These are phyloP conservation scores for Alternaria consortialis DNA, from an alignment of 2,329 filamentous ascomycete genomes.

Conservation along the genomic window DNA sequence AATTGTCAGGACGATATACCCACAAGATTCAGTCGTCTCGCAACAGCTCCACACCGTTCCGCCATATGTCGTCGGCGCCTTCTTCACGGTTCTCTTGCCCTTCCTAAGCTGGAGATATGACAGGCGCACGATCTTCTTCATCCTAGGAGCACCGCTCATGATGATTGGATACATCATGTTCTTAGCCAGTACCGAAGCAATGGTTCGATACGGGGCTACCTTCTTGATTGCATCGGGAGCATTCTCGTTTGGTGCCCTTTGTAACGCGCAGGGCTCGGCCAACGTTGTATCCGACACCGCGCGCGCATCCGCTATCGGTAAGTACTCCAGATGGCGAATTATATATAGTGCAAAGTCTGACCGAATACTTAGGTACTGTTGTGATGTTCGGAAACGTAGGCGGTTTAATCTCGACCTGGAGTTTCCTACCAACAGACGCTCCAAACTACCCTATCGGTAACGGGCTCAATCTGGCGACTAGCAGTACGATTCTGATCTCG, in stretches of 20 bases:
- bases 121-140: constrained; percentile 67
- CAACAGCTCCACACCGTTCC: constrained; percentile 77
- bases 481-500: constrained; percentile 64
- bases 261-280: constrained; percentile 72
- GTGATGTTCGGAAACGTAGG: constrained; percentile 80
- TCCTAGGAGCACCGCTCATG: constrained; percentile 67
- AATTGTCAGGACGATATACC: constrained; percentile 75
- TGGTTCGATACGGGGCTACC: constrained; percentile 72
- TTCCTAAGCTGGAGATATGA: constrained; percentile 70
- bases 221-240: constrained; percentile 73
- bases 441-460: constrained; percentile 77
- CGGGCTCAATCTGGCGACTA: constrained; percentile 72
- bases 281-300: constrained; percentile 78
- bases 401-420: constrained; percentile 72
- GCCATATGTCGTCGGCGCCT: constrained; percentile 73
- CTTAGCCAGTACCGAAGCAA: constrained; percentile 60
- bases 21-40: constrained; percentile 63
- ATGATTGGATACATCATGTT: constrained; percentile 77
- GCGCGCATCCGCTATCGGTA: constrained; percentile 69
- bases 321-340: not conserved
- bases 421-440: constrained; percentile 68
- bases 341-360: not conserved
- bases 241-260: constrained; percentile 70
- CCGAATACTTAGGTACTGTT: constrained; percentile 55
- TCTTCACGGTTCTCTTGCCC: constrained; percentile 71